Base-by-base conservation (phyloP, 2,329 filamentous ascomycete genomes). In the Cercospora sp. region DNA sequence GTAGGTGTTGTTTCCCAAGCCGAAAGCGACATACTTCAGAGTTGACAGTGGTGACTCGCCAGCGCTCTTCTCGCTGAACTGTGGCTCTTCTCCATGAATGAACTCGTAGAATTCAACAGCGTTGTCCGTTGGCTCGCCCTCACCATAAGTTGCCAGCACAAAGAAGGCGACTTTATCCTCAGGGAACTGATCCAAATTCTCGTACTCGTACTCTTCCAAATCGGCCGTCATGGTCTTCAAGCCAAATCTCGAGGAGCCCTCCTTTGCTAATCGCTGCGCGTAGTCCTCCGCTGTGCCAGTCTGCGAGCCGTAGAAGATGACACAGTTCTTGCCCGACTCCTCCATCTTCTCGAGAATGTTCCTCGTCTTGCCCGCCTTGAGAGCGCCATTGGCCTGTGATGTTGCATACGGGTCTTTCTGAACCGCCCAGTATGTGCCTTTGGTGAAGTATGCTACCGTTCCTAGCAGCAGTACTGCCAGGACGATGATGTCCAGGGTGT, bases 51-150 rank as follows among this genome's bases (percentile, higher is more conserved):
- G 87, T 70, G 90, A 87, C 23, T 94, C 91, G 57, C 87, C 86
- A 16, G 80, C 79, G 55, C 80, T 83, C 75, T 89, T 87, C 77
- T 93, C 88, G 73, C 91, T 91, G 82, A 98, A 98, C 73, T 87
- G 83, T 66, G 90, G 85, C 66, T 95, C 92, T 18, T 98, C 94
- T 72, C 87, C 87, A 60, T 88, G 91, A 77, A 98, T 87, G 82
- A 97, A 98, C 80, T 99, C 95, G 84, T 97, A 97, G 84, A 99
- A 99, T 75, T 99, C 95, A 71, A 98, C 95, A 6, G 96, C 95
- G 78, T 99, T 99, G 78, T 99, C 95, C 33, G 96, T 99, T 55
- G 95, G 95, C 82, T 99, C 96, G 71, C 95, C 95, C 85, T 99
- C 95, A 73, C 95, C 95, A 76, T 99, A 99, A 40, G 96, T 99